Evolutionary conservation across 2,329 filamentous ascomycete genomes (phyloP), one percentile per base, ranked within the genome.

Genomic region (Chlorencoelia australis): DNA sequence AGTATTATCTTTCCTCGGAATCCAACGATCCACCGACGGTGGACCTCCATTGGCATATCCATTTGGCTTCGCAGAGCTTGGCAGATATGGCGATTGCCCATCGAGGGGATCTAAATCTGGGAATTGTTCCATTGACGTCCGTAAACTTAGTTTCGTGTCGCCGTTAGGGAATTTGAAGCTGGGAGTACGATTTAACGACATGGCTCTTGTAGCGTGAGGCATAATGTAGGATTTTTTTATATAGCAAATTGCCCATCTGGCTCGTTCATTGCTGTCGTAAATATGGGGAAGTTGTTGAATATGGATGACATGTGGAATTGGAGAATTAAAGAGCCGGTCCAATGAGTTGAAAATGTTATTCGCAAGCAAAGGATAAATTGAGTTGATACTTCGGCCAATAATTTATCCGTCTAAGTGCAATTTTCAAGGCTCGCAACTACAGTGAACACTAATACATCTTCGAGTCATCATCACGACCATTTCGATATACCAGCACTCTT

Each of bases 1-100:
- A 15, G 36, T 64, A 45, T 62, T 65, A 44, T 73, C 67, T 53
- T 67, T 73, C 29, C 73, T 68, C 26, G 72, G 65, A 37, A 75
- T 70, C 79, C 79, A 84, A 48, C 69, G 65, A 45, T 79, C 71
- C 37, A 60, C 56, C 15, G 58, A 56, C 10, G 51, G 48, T 22
- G 48, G 39, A 14, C 46, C 35, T 28, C 51, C 53, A 30, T 51
- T 54, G 24, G 48, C 35, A 25, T 55, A 47, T 19, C 46, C 46
- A 42, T 53, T 54, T 18, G 39, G n/a, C 17, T 32, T 46, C 10
- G 49, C 41, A 36, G 38, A 47, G 10, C 43, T 30, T 26, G 47
- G 30, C 33, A 49, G 43, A 22, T 40, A 22, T 10, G 13, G 35
- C 4, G 40, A 40, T 33, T 47, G 43, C 25, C 39, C 40, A 37